Evolutionary conservation across 2,329 filamentous ascomycete species (phyloP).

Genomic region (Xylaria sp.): DNA sequence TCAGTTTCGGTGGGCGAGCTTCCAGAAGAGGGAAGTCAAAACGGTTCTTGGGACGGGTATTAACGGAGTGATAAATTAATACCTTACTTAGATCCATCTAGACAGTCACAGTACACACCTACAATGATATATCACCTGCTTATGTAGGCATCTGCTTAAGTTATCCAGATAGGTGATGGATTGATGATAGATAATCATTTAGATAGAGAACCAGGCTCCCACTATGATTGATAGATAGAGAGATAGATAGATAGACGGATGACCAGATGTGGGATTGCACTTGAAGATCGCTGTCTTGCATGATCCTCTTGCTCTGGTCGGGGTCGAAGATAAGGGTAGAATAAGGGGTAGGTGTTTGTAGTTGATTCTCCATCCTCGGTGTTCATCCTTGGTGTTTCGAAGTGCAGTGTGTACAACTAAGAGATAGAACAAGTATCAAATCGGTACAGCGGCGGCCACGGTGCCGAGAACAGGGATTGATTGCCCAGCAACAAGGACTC

Average conservation of each 20-base stretch:
- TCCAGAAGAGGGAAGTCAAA: conserved; percentile 32
- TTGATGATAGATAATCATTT: not conserved
- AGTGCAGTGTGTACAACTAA: not conserved
- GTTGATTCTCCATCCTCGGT: conserved; percentile 3
- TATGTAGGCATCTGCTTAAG: conserved; percentile 19
- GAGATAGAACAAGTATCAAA: not conserved
- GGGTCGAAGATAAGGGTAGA: conserved; percentile 12
- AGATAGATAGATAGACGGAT: too few species aligned
- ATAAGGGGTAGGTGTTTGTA: not conserved
- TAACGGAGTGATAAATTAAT: conserved; percentile 14
- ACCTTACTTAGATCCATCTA: too few species aligned
- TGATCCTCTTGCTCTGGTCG: not conserved
- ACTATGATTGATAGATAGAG: not conserved
- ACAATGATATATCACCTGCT: conserved; percentile 14
- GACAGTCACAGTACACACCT: not conserved
- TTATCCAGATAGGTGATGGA: not conserved
- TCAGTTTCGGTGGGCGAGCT: conserved; percentile 1
- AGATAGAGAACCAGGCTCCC: too few species aligned
- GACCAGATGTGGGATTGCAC: not conserved
- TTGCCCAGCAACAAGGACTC: too few species aligned
- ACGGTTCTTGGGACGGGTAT: conserved; percentile 21
- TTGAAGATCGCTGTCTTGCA: not conserved
- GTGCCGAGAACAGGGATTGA: not conserved
- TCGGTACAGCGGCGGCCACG: conserved; percentile 11
- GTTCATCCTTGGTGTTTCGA: conserved; percentile 4